These are phyloP conservation scores for Solanum hybrid DNA, from an alignment of 305 asterid species.

Conservation along the genomic window DNA sequence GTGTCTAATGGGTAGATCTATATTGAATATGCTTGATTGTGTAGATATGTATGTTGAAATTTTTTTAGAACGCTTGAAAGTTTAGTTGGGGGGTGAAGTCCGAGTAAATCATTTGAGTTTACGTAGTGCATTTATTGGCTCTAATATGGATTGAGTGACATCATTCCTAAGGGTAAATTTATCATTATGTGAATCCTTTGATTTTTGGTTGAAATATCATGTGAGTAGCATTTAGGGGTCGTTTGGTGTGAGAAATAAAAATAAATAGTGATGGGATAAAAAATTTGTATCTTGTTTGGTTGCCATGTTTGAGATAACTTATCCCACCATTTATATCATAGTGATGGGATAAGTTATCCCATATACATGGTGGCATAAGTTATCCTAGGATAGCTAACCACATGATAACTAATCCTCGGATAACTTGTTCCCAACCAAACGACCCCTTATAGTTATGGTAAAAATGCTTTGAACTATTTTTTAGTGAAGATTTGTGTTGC, in stretches of 20 bases:
- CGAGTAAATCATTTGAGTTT: background rate
- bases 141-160: background rate
- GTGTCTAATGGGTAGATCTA: background rate
- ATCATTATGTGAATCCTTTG: background rate
- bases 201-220: background rate
- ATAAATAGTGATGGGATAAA: background rate
- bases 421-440: background rate
- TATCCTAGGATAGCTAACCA: background rate
- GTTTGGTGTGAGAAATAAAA: background rate
- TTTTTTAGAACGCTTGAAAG: background rate
- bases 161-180: background rate
- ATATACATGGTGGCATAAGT: background rate
- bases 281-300: background rate
- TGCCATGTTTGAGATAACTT: background rate
- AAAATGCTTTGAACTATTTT: background rate
- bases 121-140: background rate
- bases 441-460: background rate
- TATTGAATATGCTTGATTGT: background rate
- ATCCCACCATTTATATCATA: background rate
- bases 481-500: background rate
- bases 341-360: background rate
- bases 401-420: background rate
- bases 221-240: background rate
- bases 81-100: background rate
- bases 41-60: background rate